phyloP scores from a whole-genome alignment of 768 basidiomycete genomes.

The Rubroboletus satanas region DNA sequence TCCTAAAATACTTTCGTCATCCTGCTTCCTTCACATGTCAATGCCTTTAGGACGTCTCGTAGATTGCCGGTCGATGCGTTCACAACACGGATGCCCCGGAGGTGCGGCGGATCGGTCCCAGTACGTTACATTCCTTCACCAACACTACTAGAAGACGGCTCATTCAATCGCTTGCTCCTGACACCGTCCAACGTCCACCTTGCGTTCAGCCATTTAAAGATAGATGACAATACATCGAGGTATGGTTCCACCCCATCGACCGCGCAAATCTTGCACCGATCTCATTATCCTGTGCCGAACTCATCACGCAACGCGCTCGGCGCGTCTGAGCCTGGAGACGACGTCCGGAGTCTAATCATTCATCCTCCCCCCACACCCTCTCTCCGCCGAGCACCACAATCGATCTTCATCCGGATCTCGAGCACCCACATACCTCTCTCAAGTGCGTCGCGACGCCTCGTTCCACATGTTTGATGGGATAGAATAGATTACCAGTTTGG shows the following conservation, averaged over 20 bases:
- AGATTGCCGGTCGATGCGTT: conserved; percentile 16
- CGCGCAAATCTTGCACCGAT: neutral
- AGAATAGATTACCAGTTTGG: neutral
- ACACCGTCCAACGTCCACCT: conserved; percentile 9
- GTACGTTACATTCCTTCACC: conserved; percentile 10
- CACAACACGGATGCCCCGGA: neutral
- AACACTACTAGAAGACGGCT: neutral
- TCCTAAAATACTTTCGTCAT: conserved; percentile 40
- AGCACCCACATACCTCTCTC: conserved; percentile 5
- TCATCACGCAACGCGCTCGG: neutral
- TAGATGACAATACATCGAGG: conserved; percentile 7
- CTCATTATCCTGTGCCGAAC: no score
- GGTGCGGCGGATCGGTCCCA: conserved; percentile 50
- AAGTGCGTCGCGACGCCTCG: conserved; percentile 20
- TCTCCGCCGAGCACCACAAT: neutral
- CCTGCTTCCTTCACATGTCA: conserved; percentile 38
- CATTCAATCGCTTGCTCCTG: neutral
- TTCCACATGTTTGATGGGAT: conserved; percentile 14
- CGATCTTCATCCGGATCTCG: conserved; percentile 4
- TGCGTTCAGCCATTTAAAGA: conserved; percentile 9
- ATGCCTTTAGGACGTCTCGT: conserved; percentile 36
- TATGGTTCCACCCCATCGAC: conserved; percentile 3
- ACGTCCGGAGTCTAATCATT: neutral
- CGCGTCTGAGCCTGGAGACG: neutral
- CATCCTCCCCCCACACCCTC: neutral